Conservation (phyloP, 2,329 filamentous ascomycete genomes). For the Alternaria sp. region DNA sequence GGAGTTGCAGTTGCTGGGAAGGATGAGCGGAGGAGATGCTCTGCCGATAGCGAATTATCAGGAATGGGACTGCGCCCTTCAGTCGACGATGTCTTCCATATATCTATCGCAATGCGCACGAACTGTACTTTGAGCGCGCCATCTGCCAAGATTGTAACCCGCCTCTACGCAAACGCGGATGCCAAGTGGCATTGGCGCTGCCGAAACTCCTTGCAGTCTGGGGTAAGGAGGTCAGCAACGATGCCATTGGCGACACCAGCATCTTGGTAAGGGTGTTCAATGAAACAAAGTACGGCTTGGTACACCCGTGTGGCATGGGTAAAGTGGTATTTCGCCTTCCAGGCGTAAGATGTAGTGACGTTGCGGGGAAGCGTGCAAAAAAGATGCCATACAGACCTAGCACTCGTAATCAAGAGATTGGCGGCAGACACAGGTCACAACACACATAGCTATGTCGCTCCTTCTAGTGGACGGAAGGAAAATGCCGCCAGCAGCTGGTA, state of each 20-base stretch:
- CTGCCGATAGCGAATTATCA: neutral
- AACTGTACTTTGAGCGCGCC: neutral
- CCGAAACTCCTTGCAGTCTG: neutral
- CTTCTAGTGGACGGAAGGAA: neutral
- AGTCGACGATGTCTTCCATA: neutral
- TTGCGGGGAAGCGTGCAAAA: neutral
- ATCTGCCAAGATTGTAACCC: neutral
- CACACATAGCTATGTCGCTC: neutral
- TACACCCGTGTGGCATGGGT: neutral
- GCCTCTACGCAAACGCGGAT: neutral
- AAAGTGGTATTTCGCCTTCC: neutral
- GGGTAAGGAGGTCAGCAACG: neutral
- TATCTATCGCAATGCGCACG: neutral
- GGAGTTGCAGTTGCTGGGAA: neutral
- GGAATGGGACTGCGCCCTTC: neutral
- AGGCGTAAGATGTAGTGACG: neutral
- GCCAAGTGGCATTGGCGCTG: neutral
- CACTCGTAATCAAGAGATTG: neutral
- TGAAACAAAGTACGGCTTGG: neutral
- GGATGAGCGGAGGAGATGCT: neutral
- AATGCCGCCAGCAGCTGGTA: neutral
- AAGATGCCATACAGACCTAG: neutral
- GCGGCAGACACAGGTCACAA: neutral
- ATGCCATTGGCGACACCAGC: neutral
- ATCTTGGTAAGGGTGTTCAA: neutral